A percentile compares a stretch with the other conserved stretches of the same genome.
Conservation (phyloP, 1,139 yeast species). For the Kurtzmaniella quercitrusa region DNA sequence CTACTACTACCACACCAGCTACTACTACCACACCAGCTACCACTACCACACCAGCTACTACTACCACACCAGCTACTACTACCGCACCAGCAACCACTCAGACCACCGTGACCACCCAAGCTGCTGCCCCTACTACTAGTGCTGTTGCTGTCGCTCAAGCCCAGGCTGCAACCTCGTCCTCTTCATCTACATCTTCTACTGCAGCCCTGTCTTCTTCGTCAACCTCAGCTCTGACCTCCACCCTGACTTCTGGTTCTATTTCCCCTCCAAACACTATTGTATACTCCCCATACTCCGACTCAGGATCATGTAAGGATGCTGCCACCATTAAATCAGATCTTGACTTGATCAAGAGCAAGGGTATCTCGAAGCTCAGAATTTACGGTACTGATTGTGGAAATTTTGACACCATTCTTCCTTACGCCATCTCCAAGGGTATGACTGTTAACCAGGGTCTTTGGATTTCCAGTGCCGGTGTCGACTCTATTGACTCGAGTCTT, state of each 20-base stretch:
- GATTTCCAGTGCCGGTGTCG: slow-evolving; percentile 60
- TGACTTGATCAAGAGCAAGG: slow-evolving; percentile 50
- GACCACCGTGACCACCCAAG: slow-evolving; percentile 3
- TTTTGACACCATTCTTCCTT: slow-evolving; percentile 60
- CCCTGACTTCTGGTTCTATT: slow-evolving; percentile 12
- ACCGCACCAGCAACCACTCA: slow-evolving; percentile 8
- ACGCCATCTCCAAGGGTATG: slow-evolving; percentile 56
- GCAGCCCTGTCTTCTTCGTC: slow-evolving; percentile 12
- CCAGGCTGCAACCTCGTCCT: slow-evolving; percentile 17
- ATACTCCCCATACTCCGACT: slow-evolving; percentile 76
- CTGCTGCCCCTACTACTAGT: slow-evolving; percentile 9
- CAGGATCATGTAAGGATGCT: slow-evolving; percentile 61
- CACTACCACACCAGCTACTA: slow-evolving; percentile 20
- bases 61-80: slow-evolving; percentile 8
- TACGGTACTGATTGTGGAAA: slow-evolving; percentile 87
- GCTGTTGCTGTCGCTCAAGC: slow-evolving; percentile 4
- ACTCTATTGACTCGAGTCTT: slow-evolving; percentile 63
- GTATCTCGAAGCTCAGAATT: slow-evolving; percentile 62
- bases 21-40: slow-evolving; percentile 13
- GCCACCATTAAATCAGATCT: slow-evolving; percentile 58
- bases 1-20: no score
- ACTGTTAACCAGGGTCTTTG: slow-evolving; percentile 84
- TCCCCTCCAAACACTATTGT: slow-evolving; percentile 54
- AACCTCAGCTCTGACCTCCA: slow-evolving; percentile 17
- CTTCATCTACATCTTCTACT: slow-evolving; percentile 11